Base-by-base conservation (phyloP, 208 protist species). In the Crithidia mellificae region DNA sequence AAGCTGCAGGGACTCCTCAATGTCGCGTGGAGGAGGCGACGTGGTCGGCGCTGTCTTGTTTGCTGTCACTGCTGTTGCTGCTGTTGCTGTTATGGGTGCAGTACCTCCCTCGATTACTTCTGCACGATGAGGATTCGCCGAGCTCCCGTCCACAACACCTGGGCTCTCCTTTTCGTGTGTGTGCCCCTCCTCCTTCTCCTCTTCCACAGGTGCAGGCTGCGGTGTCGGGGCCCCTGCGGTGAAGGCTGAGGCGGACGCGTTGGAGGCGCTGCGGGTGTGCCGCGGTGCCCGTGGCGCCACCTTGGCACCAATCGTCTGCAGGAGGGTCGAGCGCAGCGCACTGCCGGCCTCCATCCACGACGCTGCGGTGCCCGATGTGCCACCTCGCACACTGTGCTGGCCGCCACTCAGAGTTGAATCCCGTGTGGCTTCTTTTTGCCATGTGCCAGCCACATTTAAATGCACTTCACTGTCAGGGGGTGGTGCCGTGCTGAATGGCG, bases 271-370 rank as follows among this genome's bases (percentile, higher is more conserved):
- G 24, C 20, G 38, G 15, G 19, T 24, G 14, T 51, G 59, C 68
- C 36, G 39, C 22, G 17, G 38, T 0, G 29, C 19, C 0, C 70
- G 63, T 17, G 70, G 63, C 2, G 70, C 63, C 4, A 70, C 63
- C 12, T 14, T 63, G 7, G 63, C 70, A 12, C 70, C 56, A 43
- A 76, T 58, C 6, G 62, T 66, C 36, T 63, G 56, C 22, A 76
- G 7, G 17, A 76, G 46, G 7, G 70, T 54, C 6, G 63, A 52
- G 46, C 70, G 70, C 7, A 76, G 57, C 17, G 63, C 63, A 34
- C 57, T 70, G 30, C 63, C 63, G 25, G 57, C 55, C 49, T 61
- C 70, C 20, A 54, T 47, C 70, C 70, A 76, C 39, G 38, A 51
- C 20, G 56, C 32, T 6, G 49, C 49, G 15, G n/a, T n/a, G n/a